Percentiles rank a stretch among this genome's conserved stretches.
Evolutionary conservation across 169 alveolate species (phyloP).

Genomic region (Plasmodium gaboni): DNA sequence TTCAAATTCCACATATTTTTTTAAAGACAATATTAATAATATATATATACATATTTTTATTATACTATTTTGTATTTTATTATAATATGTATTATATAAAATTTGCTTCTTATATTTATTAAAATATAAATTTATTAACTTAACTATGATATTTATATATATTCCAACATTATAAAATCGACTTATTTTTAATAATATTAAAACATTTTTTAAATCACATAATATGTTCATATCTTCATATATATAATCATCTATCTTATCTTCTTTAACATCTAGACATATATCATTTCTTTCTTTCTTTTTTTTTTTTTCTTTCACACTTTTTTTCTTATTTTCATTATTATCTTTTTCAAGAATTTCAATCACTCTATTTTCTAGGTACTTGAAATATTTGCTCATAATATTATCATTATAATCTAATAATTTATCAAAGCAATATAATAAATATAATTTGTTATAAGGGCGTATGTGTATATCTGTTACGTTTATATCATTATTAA

Average conservation of each 20-base stretch:
- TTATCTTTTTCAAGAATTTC: background rate
- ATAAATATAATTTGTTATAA: conserved; percentile 26
- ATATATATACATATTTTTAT: conserved; percentile 59
- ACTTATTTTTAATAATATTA: conserved; percentile 52
- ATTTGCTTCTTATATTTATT: conserved; percentile 49
- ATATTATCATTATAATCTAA: conserved; percentile 64
- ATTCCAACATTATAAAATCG: conserved; percentile 67
- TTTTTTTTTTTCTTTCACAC: conserved; percentile 2
- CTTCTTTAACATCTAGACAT: background rate
- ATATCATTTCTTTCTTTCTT: background rate
- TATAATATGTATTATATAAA: conserved; percentile 1
- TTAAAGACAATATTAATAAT: conserved; percentile 54
- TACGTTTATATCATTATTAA: background rate
- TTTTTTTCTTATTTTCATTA: background rate
- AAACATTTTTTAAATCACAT: conserved; percentile 66
- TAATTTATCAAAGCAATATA: conserved; percentile 70
- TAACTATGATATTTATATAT: conserved; percentile 38
- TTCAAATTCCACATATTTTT: conserved; percentile 74
- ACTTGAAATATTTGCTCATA: conserved; percentile 73
- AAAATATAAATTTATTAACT: conserved; percentile 44
- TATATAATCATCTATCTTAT: background rate
- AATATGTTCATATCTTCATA: conserved; percentile 27
- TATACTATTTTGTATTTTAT: conserved; percentile 33
- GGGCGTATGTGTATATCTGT: too few relatives aligned
- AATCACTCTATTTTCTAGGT: conserved; percentile 15